Evolutionary conservation across 768 basidiomycete genomes (phyloP), one percentile per base, ranked within the genome.

Genomic region (Mycena metata): DNA sequence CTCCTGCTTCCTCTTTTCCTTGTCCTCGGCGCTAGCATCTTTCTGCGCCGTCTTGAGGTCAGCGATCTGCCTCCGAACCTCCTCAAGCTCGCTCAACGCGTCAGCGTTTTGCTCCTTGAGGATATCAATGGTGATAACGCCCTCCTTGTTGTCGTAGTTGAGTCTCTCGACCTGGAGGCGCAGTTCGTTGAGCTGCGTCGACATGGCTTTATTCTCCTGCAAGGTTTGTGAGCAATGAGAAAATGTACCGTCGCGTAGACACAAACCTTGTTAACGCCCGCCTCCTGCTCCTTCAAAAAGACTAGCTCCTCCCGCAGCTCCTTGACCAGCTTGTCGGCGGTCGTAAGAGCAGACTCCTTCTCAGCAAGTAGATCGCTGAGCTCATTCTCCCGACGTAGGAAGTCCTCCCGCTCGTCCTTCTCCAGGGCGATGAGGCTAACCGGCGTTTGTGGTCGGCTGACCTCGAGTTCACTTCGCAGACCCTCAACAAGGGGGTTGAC

Each of bases 1-100:
- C 84, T 99, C 97, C 76, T 97, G 96, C 81, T 99, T 99, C 79
- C 94, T 90, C 85, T 95, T 98, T 85, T 99, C 98, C 83, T 96
- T 98, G 78, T 98, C 98, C 79, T 99, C 98, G 36, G 91, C 91
- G 43, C 92, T 91, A 17, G 92, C 89, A 67, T 94, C 93, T 80
- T 91, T 93, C 80, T 96, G 94, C 15, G 90, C 86, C 41, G 85
- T 82, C 83, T 94, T 96, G 72, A 95, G 80, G 52, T 96, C 95
- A 19, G 86, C 80, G 65, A 96, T 86, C 69, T 89, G 88, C 80
- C 89, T 92, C 84, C 86, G 90, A 47, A 99, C 85, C 75, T 97
- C 96, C 73, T 98, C 97, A 66, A 98, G 82, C 79, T 98, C 97
- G 55, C 80, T 86, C 79, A 91, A 90, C 21, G 94, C 87, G 77